Evolutionary conservation across 1,284 basidiomycete species (phyloP).

Genomic region (Apiotrichum gracile): DNA sequence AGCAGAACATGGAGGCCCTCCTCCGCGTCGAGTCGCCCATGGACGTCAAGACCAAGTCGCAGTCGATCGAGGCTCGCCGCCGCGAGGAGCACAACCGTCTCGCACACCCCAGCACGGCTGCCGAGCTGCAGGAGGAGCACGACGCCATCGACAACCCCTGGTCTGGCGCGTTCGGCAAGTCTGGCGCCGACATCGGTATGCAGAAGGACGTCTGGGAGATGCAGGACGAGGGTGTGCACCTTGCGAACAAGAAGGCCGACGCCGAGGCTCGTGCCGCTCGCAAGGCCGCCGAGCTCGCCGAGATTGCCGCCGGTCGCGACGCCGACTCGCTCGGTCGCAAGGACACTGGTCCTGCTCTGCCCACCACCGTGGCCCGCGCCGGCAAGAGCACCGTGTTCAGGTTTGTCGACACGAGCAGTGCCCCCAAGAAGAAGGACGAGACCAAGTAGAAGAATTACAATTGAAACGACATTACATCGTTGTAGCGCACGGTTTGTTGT

Average conservation of each 20-base stretch:
- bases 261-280: slow-evolving; percentile 7
- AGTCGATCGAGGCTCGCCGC: slow-evolving; percentile 1
- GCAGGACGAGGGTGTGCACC: slow-evolving; percentile 23
- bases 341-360: neutral
- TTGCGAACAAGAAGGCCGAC: slow-evolving; percentile 9
- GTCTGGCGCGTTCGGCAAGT: slow-evolving; percentile 32
- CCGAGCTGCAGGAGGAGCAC: slow-evolving; percentile 40
- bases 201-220: slow-evolving; percentile 43
- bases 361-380: neutral
- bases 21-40: slow-evolving; percentile 22
- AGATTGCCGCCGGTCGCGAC: neutral
- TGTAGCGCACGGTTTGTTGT: neutral
- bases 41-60: slow-evolving; percentile 16
- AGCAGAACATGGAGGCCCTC: slow-evolving; percentile 40
- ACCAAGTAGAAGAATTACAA: slow-evolving; percentile 3
- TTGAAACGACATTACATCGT: too few species aligned
- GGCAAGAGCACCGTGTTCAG: slow-evolving; percentile 10
- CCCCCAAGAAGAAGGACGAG: neutral
- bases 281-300: slow-evolving; percentile 4
- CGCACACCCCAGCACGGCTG: slow-evolving; percentile 26
- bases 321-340: neutral
- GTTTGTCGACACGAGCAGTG: slow-evolving; percentile 17
- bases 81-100: slow-evolving; percentile 18
- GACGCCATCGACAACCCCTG: slow-evolving; percentile 24
- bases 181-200: slow-evolving; percentile 16